Evolutionary conservation across 495 filamentous ascomycete species (phyloP).

Genomic region (Hypoxylon crocopeplum): DNA sequence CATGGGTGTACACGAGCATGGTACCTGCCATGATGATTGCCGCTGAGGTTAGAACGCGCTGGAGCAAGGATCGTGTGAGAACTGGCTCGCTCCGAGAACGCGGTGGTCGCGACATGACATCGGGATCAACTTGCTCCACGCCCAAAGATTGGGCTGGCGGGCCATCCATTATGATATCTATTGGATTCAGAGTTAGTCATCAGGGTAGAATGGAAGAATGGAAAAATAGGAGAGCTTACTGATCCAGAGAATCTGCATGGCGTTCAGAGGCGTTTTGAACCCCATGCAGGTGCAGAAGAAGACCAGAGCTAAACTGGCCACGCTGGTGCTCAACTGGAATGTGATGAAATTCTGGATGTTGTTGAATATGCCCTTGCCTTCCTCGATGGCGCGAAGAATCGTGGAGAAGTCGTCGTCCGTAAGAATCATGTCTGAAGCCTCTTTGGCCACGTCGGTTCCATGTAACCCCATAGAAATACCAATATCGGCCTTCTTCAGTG

Average conservation of each 20-base stretch:
- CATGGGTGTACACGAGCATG: slow-evolving; percentile 85
- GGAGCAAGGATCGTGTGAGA: slow-evolving; percentile 79
- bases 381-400: slow-evolving; percentile 94
- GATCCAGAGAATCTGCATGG: slow-evolving; percentile 99
- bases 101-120: slow-evolving; percentile 91
- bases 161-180: slow-evolving; percentile 99
- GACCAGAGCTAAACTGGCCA: slow-evolving; percentile 89
- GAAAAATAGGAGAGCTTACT: slow-evolving; percentile 66
- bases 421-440: slow-evolving; percentile 99
- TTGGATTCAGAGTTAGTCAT: slow-evolving; percentile 25
- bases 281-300: slow-evolving; percentile 90
- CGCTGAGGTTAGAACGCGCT: slow-evolving; percentile 86
- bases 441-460: slow-evolving; percentile 97
- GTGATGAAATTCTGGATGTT: slow-evolving; percentile 99
- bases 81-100: slow-evolving; percentile 84
- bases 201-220: neutral
- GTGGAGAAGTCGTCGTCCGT: slow-evolving; percentile 99
- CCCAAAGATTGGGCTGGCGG: slow-evolving; percentile 96
- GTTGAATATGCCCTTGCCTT: slow-evolving; percentile 99
- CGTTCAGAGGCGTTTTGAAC: slow-evolving; percentile 92
- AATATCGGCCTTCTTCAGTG: slow-evolving; percentile 96
- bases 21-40: slow-evolving; percentile 90
- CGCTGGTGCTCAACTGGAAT: slow-evolving; percentile 97
- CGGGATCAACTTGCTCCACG: slow-evolving; percentile 92
- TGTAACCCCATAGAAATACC: slow-evolving; percentile 96